Percentiles rank a stretch among this genome's conserved stretches.
phyloP scores from a whole-genome alignment of 257 asterid genomes.

The Fraxinus pennsylvanica region DNA sequence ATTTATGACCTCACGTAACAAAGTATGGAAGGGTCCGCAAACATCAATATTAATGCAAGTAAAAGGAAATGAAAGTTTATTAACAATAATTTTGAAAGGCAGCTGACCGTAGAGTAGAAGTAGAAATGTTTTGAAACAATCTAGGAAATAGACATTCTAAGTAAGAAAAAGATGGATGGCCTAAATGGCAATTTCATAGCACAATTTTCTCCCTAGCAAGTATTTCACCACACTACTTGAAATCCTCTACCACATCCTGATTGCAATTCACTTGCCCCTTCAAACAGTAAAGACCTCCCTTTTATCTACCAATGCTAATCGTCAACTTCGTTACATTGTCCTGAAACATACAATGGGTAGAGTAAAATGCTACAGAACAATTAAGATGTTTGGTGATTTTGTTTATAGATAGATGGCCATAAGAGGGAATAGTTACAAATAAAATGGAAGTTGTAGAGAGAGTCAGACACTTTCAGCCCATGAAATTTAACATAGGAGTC shows the following conservation, averaged over 20 bases:
- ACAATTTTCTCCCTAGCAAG: not conserved
- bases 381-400: not conserved
- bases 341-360: not conserved
- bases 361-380: no score
- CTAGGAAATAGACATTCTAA: not conserved
- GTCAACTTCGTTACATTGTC: not conserved
- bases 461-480: not conserved
- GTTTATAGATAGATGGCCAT: no score
- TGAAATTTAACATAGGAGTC: no score
- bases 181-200: not conserved
- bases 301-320: no score
- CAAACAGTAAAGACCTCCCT: not conserved
- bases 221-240: not conserved
- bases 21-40: no score
- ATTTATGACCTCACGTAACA: no score
- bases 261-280: not conserved
- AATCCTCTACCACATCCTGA: not conserved
- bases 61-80: not conserved
- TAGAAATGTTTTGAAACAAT: not conserved
- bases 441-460: not conserved
- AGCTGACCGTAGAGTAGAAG: not conserved
- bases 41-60: not conserved
- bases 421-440: not conserved
- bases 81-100: not conserved
- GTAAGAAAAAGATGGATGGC: not conserved